Evolutionary conservation across 495 filamentous ascomycete genomes (phyloP).

Genomic region (Penicillium maclennaniae): DNA sequence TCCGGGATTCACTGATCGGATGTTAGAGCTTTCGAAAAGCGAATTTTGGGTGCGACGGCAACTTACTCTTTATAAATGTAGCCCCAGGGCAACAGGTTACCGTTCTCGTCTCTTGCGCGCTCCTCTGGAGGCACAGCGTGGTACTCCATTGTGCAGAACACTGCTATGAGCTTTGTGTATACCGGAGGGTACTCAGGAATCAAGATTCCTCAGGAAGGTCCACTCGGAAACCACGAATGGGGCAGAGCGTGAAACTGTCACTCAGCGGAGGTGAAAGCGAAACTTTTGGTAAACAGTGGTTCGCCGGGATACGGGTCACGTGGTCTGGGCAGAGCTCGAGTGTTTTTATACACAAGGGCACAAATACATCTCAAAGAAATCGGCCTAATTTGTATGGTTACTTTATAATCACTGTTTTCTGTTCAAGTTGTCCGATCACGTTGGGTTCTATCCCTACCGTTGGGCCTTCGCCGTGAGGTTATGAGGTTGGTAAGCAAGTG

Average conservation of each 20-base stretch:
- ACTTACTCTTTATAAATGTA: slow-evolving; percentile 59
- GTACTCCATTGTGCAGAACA: slow-evolving; percentile 49
- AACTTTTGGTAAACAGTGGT: slow-evolving; percentile 29
- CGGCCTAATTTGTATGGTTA: no score
- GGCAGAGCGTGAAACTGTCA: slow-evolving; percentile 2
- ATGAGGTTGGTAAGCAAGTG: no score
- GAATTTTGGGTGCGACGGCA: neutral
- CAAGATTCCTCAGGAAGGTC: neutral
- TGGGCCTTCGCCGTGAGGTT: no score
- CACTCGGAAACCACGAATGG: neutral
- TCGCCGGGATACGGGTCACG: slow-evolving; percentile 26
- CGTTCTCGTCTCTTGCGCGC: slow-evolving; percentile 56
- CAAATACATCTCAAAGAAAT: no score
- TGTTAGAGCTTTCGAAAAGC: slow-evolving; percentile 2
- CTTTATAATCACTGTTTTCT: no score
- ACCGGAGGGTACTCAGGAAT: neutral
- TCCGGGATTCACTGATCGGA: slow-evolving; percentile 37
- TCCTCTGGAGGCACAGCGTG: slow-evolving; percentile 64
- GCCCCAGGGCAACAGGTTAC: slow-evolving; percentile 57
- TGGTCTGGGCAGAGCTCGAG: neutral
- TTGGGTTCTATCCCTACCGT: no score
- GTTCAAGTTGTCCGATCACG: no score
- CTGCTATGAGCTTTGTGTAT: neutral
- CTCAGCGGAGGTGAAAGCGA: slow-evolving; percentile 2
- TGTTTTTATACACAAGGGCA: no score